Evolutionary conservation across 1,284 basidiomycete genomes (phyloP).

Genomic region (Omphalotus olearius): DNA sequence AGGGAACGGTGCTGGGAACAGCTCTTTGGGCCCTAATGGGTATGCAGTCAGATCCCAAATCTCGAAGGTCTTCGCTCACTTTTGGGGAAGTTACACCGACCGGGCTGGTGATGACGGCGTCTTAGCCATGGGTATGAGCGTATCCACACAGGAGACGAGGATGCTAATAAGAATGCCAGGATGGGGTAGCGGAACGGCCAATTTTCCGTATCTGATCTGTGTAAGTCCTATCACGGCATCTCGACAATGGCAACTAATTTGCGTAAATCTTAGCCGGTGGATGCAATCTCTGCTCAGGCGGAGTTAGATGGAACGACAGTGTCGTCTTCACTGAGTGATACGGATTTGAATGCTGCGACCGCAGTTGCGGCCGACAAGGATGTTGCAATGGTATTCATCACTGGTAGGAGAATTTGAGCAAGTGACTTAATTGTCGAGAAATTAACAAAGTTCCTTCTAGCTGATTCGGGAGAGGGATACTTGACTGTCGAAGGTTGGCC

Average conservation of each 20-base stretch:
- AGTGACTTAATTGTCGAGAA: constrained; percentile 4
- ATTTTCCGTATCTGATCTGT: constrained; percentile 47
- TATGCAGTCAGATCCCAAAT: constrained; percentile 24
- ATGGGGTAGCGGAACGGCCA: constrained; percentile 44
- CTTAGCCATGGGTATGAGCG: constrained; percentile 59
- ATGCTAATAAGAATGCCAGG: constrained; percentile 22
- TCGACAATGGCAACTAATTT: constrained; percentile 19
- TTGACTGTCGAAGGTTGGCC: constrained; percentile 50
- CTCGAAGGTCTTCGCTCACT: constrained; percentile 17
- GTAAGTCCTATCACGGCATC: constrained; percentile 26
- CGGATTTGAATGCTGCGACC: constrained; percentile 40
- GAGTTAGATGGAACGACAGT: constrained; percentile 33
- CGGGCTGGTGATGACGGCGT: constrained; percentile 51
- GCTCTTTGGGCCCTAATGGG: constrained; percentile 57
- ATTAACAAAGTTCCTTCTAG: constrained; percentile 31
- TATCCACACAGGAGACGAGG: background rate
- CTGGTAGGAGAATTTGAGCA: constrained; percentile 30
- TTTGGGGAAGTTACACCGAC: constrained; percentile 33
- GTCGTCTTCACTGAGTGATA: constrained; percentile 49
- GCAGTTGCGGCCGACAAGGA: constrained; percentile 40
- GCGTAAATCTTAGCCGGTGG: constrained; percentile 30
- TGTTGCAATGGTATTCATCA: constrained; percentile 56
- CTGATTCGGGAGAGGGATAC: constrained; percentile 48
- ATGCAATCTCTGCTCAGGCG: constrained; percentile 40
- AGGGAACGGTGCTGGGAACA: constrained; percentile 60